Evolutionary conservation across 176 grass and related monocot species (phyloP).

Genomic region (Carex pumila): DNA sequence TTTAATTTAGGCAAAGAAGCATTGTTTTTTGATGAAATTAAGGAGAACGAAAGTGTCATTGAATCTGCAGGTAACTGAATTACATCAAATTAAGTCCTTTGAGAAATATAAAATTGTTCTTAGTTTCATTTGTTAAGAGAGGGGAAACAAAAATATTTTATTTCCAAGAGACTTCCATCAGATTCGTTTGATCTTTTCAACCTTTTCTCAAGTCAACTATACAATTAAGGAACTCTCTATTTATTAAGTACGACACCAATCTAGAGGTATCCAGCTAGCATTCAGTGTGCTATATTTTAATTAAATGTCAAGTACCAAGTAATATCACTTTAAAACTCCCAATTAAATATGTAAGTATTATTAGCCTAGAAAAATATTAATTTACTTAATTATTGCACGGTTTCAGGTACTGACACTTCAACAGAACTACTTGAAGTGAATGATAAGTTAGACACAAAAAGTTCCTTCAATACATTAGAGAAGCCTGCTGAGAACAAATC

Average conservation of each 20-base stretch:
- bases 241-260: slow-evolving; percentile 1
- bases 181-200: background rate
- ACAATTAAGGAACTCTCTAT: background rate
- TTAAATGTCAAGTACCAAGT: background rate
- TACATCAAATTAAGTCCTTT: background rate
- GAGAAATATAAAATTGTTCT: background rate
- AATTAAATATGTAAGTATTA: background rate
- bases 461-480: background rate
- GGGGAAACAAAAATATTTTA: background rate
- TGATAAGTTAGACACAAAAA: background rate
- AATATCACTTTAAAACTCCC: background rate
- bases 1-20: background rate
- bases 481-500: slow-evolving; percentile 8
- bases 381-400: background rate
- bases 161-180: background rate
- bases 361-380: background rate
- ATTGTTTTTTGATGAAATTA: background rate
- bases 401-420: background rate
- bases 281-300: background rate
- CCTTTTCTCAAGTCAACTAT: background rate
- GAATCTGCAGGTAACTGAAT: background rate
- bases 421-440: background rate
- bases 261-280: slow-evolving; percentile 5
- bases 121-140: background rate
- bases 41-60: background rate